Conservation (phyloP, 1,139 yeast species). For the Geotrichum macrosporum region DNA sequence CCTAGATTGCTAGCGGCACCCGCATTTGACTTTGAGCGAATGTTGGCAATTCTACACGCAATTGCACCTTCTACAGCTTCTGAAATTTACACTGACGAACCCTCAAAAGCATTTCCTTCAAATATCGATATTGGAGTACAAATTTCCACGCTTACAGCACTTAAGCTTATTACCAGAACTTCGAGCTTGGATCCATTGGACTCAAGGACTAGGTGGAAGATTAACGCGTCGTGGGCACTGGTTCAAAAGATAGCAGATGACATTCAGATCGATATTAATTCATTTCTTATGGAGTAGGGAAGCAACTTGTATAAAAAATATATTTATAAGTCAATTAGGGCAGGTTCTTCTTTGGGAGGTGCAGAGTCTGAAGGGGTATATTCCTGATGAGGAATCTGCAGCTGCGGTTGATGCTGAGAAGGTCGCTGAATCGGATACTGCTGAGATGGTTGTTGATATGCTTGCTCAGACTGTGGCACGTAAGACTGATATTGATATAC, state of each 20-base stretch:
- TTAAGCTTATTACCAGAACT: constrained; percentile 50
- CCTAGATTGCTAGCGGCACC: constrained; percentile 55
- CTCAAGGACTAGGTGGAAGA: constrained; percentile 60
- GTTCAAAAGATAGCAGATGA: constrained; percentile 51
- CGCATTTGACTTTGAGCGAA: constrained; percentile 61
- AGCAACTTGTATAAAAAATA: neutral
- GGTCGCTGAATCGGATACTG: constrained; percentile 3
- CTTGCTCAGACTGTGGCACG: constrained; percentile 18
- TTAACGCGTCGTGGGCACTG: constrained; percentile 54
- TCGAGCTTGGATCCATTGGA: constrained; percentile 55
- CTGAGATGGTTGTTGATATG: constrained; percentile 13
- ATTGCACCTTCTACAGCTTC: constrained; percentile 40
- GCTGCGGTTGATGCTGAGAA: neutral
- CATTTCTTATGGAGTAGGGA: constrained; percentile 40
- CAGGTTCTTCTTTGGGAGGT: constrained; percentile 27
- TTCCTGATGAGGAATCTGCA: constrained; percentile 8
- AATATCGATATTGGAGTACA: constrained; percentile 53
- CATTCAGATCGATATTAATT: constrained; percentile 51
- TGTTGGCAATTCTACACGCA: constrained; percentile 61
- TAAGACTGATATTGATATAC: neutral
- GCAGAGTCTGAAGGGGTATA: too few species aligned
- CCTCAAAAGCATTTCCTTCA: constrained; percentile 32
- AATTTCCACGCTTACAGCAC: constrained; percentile 55
- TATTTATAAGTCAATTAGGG: constrained; percentile 31
- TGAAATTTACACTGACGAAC: constrained; percentile 27